Evolutionary conservation across 305 asterid species (phyloP), one percentile per base, ranked within the genome.

Genomic region (Solanum aculeatissimum): DNA sequence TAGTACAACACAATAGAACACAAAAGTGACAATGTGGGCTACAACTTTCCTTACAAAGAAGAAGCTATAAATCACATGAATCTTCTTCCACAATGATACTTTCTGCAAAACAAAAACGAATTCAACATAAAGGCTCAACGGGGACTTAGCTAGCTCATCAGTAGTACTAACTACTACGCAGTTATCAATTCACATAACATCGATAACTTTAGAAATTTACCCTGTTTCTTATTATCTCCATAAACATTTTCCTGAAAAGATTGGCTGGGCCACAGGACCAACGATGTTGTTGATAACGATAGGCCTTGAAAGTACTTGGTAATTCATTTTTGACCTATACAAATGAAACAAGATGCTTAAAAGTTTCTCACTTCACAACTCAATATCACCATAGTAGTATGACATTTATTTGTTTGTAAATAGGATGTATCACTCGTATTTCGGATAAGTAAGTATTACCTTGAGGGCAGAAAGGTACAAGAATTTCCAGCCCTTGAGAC

Each of bases 231-330:
- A 89, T 85, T 35, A 92, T 93, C 88, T 93, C 97, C 84, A 80
- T 66, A 49, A 89, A 82, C 97, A 93, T 92, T 88, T 93, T 92
- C 79, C 92, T 91, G 87, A 92, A 93, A 81, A 93, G 94, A 87
- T 93, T 92, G 49, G 97, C 97, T 12, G 95, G 97, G 65, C 97
- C 97, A 80, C 95, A 93, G 14, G 97, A 92, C 95, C 97, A 91
- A 21, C 95, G 92, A 82, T 92, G 97, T 85, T 93, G 97, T 83
- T 93, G 97, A 63, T 87, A 92, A 35, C 94, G 87, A 84, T 88
- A 92, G 18, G 95, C 94, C 88, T 93, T 93, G 70, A 93, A 93
- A 68, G 94, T 92, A 83, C 97, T 92, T 70, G 97, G 97, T 54
- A 93, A 86, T 85, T 93, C 97, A 85, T 85, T 91, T 85, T 88